Percentiles rank a stretch among this genome's conserved stretches.
Conservation (phyloP, 768 basidiomycete species). For the Leccinum uliginosum region DNA sequence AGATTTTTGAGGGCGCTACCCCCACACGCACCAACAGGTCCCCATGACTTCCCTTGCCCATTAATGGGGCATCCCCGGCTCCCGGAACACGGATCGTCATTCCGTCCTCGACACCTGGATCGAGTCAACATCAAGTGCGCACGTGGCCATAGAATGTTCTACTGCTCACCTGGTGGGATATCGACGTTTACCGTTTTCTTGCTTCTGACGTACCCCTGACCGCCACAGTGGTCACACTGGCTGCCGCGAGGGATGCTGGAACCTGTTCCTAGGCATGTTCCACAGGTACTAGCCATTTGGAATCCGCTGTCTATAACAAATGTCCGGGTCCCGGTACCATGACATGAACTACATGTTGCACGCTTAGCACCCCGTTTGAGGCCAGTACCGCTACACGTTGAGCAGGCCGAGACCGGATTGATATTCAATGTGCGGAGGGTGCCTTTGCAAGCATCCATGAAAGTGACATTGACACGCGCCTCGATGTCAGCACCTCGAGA, state of each 20-base stretch:
- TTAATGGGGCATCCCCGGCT: conserved; percentile 79
- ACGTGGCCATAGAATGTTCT: not conserved
- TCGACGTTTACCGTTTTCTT: conserved; percentile 75
- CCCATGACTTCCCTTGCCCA: conserved; percentile 72
- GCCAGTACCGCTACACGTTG: conserved; percentile 80
- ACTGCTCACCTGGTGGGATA: conserved; percentile 74
- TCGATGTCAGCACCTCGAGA: conserved; percentile 80
- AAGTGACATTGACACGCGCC: conserved; percentile 66
- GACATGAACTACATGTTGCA: conserved; percentile 72
- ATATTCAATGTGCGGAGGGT: conserved; percentile 69
- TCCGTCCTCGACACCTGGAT: conserved; percentile 86
- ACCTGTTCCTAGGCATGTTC: conserved; percentile 76
- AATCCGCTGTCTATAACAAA: conserved; percentile 92
- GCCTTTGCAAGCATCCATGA: conserved; percentile 96
- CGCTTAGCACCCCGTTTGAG: conserved; percentile 84
- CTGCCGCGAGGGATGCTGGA: conserved; percentile 71
- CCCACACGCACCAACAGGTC: conserved; percentile 85
- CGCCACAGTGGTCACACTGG: conserved; percentile 77
- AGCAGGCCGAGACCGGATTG: conserved; percentile 79
- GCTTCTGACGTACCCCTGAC: conserved; percentile 82
- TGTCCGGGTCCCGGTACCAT: conserved; percentile 82
- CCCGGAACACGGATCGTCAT: conserved; percentile 83
- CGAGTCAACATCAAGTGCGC: conserved; percentile 7
- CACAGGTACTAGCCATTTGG: conserved; percentile 93
- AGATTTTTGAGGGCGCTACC: conserved; percentile 78